A percentile compares a stretch with the other conserved stretches of the same genome.
phyloP scores from a whole-genome alignment of 2,329 filamentous ascomycete species.

The Emydomyces testavorans region DNA sequence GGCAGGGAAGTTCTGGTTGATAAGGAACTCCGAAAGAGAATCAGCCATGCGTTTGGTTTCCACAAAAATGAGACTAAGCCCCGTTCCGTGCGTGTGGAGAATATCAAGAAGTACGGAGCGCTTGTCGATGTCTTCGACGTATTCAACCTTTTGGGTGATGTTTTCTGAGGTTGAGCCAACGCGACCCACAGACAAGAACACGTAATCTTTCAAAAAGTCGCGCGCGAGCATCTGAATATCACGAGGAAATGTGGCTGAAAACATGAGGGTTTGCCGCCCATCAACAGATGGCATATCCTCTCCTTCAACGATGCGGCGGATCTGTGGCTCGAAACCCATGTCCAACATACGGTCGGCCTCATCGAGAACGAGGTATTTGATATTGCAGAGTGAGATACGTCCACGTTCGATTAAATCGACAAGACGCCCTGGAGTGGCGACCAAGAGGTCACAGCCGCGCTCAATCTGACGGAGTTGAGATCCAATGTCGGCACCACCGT shows the following conservation, averaged over 20 bases:
- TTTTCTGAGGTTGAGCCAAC: conserved; percentile 99
- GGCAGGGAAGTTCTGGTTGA: conserved; percentile 96
- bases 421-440: conserved; percentile 92
- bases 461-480: conserved; percentile 97
- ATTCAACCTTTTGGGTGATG: conserved; percentile 98
- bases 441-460: conserved; percentile 89
- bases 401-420: conserved; percentile 98
- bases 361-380: conserved; percentile 97
- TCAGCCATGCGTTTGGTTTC: conserved; percentile 99
- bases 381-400: conserved; percentile 92
- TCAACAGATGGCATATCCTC: conserved; percentile 88
- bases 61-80: conserved; percentile 92
- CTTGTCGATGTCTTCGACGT: conserved; percentile 94
- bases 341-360: conserved; percentile 99
- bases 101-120: conserved; percentile 95
- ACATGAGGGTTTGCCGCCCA: conserved; percentile 96
- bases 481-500: conserved; percentile 97
- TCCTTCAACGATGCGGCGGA: conserved; percentile 93
- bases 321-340: conserved; percentile 99
- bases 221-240: conserved; percentile 98
- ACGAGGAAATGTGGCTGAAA: conserved; percentile 96
- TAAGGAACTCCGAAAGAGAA: conserved; percentile 91
- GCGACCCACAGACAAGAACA: conserved; percentile 97
- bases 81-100: conserved; percentile 76
- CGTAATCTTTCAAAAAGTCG: conserved; percentile 98